These are phyloP conservation scores for Chrysophaeum taylorii DNA, from an alignment of 352 stramenopile genomes.

Conservation along the genomic window DNA sequence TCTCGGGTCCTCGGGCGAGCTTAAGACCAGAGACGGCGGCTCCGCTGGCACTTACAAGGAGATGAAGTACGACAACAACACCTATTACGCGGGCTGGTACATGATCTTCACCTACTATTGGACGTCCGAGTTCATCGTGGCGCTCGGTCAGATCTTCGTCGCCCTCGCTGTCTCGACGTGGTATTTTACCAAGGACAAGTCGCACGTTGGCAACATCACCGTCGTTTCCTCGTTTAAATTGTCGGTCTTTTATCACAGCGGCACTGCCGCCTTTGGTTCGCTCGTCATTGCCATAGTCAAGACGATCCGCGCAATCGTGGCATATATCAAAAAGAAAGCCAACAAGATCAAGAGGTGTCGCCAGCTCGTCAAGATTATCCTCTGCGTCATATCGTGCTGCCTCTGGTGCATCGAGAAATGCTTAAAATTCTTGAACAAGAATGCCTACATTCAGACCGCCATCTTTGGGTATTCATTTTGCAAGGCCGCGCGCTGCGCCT, in stretches of 20 bases:
- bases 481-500: conserved; percentile 77
- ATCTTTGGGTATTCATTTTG: conserved; percentile 80
- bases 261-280: conserved; percentile 85
- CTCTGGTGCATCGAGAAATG: conserved; percentile 74
- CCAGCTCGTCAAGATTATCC: conserved; percentile 59
- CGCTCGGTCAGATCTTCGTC: conserved; percentile 84
- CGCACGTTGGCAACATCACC: conserved; percentile 38
- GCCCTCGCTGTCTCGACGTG: conserved; percentile 73
- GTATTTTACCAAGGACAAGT: conserved; percentile 79
- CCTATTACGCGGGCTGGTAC: conserved; percentile 42
- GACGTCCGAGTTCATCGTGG: conserved; percentile 87
- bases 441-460: conserved; percentile 76
- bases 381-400: conserved; percentile 80
- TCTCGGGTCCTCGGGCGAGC: conserved; percentile 50
- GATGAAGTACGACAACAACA: conserved; percentile 16
- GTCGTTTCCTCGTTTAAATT: conserved; percentile 35
- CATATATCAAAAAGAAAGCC: conserved; percentile 82
- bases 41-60: neutral
- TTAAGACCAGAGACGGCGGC: conserved; percentile 22
- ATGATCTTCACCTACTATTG: conserved; percentile 88
- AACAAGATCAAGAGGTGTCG: conserved; percentile 65
- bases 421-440: conserved; percentile 16
- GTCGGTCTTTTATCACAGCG: conserved; percentile 74
- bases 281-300: conserved; percentile 91
- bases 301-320: conserved; percentile 74